Evolutionary conservation across 2,329 filamentous ascomycete genomes (phyloP).

Genomic region (Botrytis squamosa): DNA sequence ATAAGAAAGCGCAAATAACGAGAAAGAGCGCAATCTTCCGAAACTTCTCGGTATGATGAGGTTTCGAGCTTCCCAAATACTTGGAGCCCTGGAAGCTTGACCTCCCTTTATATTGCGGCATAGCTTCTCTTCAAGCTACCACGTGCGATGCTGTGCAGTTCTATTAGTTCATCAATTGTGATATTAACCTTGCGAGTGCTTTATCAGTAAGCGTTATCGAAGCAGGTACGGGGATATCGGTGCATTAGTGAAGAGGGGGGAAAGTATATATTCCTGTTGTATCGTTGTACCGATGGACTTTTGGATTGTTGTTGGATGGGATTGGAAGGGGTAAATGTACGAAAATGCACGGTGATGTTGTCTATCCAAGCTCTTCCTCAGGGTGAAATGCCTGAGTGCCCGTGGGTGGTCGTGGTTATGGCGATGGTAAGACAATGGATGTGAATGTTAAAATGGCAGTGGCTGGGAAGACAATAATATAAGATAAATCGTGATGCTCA

Average conservation of each 20-base stretch:
- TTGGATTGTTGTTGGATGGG: neutral
- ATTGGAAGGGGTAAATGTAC: neutral
- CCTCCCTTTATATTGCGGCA: constrained; percentile 20
- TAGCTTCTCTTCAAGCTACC: neutral
- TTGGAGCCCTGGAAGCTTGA: constrained; percentile 2
- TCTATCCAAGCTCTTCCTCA: constrained; percentile 22
- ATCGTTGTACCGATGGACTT: neutral
- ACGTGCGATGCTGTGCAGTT: neutral
- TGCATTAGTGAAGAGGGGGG: neutral
- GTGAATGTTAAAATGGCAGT: neutral
- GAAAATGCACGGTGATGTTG: constrained; percentile 14
- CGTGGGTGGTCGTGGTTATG: neutral
- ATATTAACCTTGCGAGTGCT: neutral
- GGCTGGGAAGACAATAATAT: neutral
- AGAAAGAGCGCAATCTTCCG: constrained; percentile 16
- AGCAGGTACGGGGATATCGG: neutral
- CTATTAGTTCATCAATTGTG: neutral
- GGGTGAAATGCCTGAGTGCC: neutral
- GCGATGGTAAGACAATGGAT: neutral
- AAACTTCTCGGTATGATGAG: neutral
- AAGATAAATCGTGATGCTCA: neutral
- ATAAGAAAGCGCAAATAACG: constrained; percentile 21
- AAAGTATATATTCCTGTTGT: neutral
- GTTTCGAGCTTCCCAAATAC: neutral
- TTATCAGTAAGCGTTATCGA: neutral